phyloP scores from a whole-genome alignment of 352 stramenopile genomes.

The Albugo candida region DNA sequence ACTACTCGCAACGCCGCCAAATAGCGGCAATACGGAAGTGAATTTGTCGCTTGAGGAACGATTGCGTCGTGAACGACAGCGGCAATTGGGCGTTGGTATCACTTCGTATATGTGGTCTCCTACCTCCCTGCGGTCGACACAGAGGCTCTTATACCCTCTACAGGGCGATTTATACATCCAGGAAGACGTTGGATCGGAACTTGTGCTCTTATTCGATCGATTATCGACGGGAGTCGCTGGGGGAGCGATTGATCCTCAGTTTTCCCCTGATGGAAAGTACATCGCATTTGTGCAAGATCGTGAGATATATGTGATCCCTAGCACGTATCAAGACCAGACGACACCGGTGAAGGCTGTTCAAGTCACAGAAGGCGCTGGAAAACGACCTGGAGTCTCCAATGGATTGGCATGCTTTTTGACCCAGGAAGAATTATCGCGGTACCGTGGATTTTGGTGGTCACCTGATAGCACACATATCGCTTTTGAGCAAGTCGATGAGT shows the following conservation, averaged over 20 bases:
- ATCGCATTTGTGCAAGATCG: constrained; percentile 89
- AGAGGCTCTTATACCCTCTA: constrained; percentile 79
- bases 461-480: constrained; percentile 69
- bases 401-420: constrained; percentile 94
- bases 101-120: constrained; percentile 78
- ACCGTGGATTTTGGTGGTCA: constrained; percentile 93
- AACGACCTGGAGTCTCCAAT: constrained; percentile 61
- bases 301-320: constrained; percentile 85
- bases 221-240: constrained; percentile 16
- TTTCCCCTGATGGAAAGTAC: constrained; percentile 79
- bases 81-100: constrained; percentile 83
- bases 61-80: constrained; percentile 76
- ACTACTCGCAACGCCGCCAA: constrained; percentile 42
- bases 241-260: constrained; percentile 85
- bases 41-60: constrained; percentile 83
- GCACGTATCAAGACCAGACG: constrained; percentile 15
- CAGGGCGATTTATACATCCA: constrained; percentile 89
- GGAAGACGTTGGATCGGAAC: constrained; percentile 43
- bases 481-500: constrained; percentile 88
- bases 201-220: constrained; percentile 80
- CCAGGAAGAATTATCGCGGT: constrained; percentile 94
- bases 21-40: constrained; percentile 62
- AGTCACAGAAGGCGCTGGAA: constrained; percentile 56
- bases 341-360: constrained; percentile 27
- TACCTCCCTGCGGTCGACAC: constrained; percentile 10